phyloP scores from a whole-genome alignment of 305 asterid species.

The Fraxinus velutina region DNA sequence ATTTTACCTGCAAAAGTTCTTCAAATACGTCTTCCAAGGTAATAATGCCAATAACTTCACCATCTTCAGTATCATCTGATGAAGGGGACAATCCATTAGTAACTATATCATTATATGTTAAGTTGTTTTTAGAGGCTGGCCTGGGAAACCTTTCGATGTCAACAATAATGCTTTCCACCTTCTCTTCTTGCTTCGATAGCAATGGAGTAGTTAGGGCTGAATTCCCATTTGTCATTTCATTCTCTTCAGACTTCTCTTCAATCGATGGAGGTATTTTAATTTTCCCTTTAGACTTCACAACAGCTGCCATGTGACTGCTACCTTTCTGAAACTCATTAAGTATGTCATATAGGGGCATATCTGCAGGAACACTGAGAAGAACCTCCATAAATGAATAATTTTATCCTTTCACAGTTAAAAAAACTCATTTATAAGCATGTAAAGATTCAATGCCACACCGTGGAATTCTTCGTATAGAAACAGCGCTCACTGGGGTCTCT shows the following conservation, averaged over 20 bases:
- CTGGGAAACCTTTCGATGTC: slow-evolving; percentile 60
- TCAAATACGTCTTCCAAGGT: slow-evolving; percentile 93
- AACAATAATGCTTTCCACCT: slow-evolving; percentile 38
- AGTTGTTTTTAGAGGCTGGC: slow-evolving; percentile 30
- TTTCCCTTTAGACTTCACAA: slow-evolving; percentile 58
- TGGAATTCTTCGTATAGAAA: slow-evolving; percentile 82
- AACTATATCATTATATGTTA: slow-evolving; percentile 34
- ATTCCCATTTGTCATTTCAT: slow-evolving; percentile 30
- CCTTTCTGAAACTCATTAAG: slow-evolving; percentile 87
- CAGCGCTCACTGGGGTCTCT: slow-evolving; percentile 85
- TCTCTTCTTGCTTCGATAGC: slow-evolving; percentile 46
- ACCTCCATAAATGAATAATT: slow-evolving; percentile 17
- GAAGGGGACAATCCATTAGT: slow-evolving; percentile 29
- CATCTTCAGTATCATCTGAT: slow-evolving; percentile 64
- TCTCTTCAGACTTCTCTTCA: slow-evolving; percentile 44
- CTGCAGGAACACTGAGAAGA: slow-evolving; percentile 69
- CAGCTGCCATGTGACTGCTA: slow-evolving; percentile 95
- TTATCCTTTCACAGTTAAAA: slow-evolving; percentile 3
- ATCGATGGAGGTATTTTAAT: slow-evolving; percentile 48
- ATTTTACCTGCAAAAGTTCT: slow-evolving; percentile 80
- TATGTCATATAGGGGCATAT: slow-evolving; percentile 91
- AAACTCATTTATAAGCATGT: slow-evolving; percentile 10
- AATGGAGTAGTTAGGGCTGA: slow-evolving; percentile 48
- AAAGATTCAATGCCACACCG: slow-evolving; percentile 40
- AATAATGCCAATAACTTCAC: slow-evolving; percentile 82